These are phyloP conservation scores for Cydonia oblonga DNA, from an alignment of 331 rosid genomes.

Conservation along the genomic window DNA sequence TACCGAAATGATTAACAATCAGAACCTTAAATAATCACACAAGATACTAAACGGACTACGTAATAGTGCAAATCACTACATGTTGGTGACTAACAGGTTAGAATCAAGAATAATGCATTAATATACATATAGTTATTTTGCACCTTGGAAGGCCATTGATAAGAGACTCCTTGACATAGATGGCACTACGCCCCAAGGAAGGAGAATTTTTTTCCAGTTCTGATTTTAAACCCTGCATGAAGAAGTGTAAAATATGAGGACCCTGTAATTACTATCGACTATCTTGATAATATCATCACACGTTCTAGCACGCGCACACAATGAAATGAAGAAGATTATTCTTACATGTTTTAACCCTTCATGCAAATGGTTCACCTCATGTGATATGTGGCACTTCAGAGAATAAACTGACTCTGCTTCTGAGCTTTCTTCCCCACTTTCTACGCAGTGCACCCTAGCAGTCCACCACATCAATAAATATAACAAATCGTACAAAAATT, in stretches of 20 bases:
- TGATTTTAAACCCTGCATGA: conserved; percentile 77
- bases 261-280: background rate
- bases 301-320: background rate
- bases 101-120: background rate
- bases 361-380: conserved; percentile 94
- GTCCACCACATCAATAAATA: conserved; percentile 17
- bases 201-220: conserved; percentile 91
- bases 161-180: conserved; percentile 71
- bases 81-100: background rate
- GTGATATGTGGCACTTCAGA: conserved; percentile 97
- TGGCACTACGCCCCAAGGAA: conserved; percentile 82
- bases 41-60: background rate
- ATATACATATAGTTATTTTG: conserved; percentile 3
- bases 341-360: conserved; percentile 98
- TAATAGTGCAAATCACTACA: background rate
- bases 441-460: conserved; percentile 78
- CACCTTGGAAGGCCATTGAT: conserved; percentile 91
- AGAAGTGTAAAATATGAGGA: background rate
- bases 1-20: background rate
- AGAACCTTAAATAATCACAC: background rate
- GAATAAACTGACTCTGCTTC: conserved; percentile 93
- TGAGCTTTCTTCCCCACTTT: conserved; percentile 95
- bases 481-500: conserved; percentile 5
- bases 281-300: background rate
- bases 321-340: conserved; percentile 2